phyloP scores from a whole-genome alignment of 805 yeast genomes.

The Wickerhamiella nectarea region DNA sequence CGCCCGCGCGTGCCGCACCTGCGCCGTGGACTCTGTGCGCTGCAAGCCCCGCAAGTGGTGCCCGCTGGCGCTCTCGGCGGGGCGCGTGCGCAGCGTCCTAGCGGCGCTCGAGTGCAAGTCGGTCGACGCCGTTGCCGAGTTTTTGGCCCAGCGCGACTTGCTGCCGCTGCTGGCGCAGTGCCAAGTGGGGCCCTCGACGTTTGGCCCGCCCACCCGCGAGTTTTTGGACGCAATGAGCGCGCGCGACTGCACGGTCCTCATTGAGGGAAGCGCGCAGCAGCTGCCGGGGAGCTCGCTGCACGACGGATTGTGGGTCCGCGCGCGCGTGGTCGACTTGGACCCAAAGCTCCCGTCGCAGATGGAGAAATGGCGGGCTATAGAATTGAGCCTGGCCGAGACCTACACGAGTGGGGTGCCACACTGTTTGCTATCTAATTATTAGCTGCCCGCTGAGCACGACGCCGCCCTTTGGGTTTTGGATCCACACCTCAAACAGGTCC shows the following conservation, averaged over 20 bases:
- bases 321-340: conserved; percentile 40
- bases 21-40: conserved; percentile 35
- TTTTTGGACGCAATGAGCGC: conserved; percentile 39
- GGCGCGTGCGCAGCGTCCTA: conserved; percentile 11
- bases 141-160: conserved; percentile 13
- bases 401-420: too few species aligned
- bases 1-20: conserved; percentile 39
- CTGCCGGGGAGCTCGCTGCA: conserved; percentile 6
- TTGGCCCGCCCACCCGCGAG: conserved; percentile 15
- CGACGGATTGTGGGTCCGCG: conserved; percentile 21
- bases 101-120: not conserved
- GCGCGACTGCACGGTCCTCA: conserved; percentile 43
- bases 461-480: conserved; percentile 12
- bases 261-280: conserved; percentile 22
- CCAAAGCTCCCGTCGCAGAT: conserved; percentile 33
- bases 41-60: conserved; percentile 32
- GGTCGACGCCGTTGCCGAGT: conserved; percentile 12
- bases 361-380: conserved; percentile 37
- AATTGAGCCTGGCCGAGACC: conserved; percentile 21
- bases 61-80: conserved; percentile 33
- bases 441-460: conserved; percentile 13
- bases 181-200: conserved; percentile 16
- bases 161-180: conserved; percentile 21
- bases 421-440: conserved; percentile 5
- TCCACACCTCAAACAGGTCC: conserved; percentile 15